Conservation (phyloP, 2,329 filamentous ascomycete species). For the Ramularia endophylla region DNA sequence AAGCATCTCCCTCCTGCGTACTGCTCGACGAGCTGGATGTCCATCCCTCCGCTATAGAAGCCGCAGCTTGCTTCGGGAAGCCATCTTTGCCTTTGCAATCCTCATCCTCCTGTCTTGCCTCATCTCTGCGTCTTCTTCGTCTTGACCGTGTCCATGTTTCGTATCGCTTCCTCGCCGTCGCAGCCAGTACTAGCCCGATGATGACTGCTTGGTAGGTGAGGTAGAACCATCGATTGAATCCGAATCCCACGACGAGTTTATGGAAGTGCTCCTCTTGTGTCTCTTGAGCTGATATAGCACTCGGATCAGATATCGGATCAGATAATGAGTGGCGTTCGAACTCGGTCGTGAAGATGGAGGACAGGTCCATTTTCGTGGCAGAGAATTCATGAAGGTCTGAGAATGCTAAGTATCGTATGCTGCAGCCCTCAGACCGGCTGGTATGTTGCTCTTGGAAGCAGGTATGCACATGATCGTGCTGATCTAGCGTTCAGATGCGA, state of each 20-base stretch:
- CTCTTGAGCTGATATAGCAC: background rate
- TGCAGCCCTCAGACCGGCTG: no score
- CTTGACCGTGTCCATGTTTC: slow-evolving; percentile 20
- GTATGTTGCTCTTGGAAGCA: no score
- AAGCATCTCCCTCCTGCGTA: slow-evolving; percentile 31
- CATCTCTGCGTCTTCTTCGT: slow-evolving; percentile 2
- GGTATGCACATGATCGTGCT: no score
- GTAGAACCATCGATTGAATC: slow-evolving; percentile 34
- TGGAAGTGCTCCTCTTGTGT: slow-evolving; percentile 1
- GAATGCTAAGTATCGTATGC: no score
- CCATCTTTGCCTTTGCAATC: background rate
- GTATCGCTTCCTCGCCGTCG: slow-evolving; percentile 34
- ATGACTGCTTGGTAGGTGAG: slow-evolving; percentile 37
- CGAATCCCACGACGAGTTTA: slow-evolving; percentile 9
- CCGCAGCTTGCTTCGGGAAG: background rate
- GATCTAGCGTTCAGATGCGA: no score
- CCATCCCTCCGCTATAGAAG: slow-evolving; percentile 1
- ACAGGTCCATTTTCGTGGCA: background rate
- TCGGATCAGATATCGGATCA: background rate
- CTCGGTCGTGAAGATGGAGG: background rate
- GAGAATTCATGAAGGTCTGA: no score
- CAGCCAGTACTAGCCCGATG: slow-evolving; percentile 31
- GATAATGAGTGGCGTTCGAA: background rate
- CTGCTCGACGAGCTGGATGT: slow-evolving; percentile 37
- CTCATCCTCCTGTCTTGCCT: background rate